Evolutionary conservation across 2,329 filamentous ascomycete genomes (phyloP).

Genomic region (Pestalotiopsis sp.): DNA sequence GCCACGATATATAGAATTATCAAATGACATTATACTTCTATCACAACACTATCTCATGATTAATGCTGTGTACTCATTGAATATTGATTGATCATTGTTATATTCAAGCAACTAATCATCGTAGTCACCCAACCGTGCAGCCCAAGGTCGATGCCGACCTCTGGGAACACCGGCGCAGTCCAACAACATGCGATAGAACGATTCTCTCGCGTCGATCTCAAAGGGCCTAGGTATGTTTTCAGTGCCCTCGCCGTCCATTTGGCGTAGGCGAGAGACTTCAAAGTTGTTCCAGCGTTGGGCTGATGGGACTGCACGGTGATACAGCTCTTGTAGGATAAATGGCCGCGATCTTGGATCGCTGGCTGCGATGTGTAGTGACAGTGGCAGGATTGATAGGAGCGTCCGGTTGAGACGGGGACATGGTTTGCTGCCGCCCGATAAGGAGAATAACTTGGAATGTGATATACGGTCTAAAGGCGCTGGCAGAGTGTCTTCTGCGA

Average conservation of each 20-base stretch:
- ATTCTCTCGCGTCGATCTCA: not conserved
- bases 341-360: constrained; percentile 25
- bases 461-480: not conserved
- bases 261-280: not conserved
- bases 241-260: not conserved
- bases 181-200: not conserved
- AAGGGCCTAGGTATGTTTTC: not conserved
- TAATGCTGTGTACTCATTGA: no score
- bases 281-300: not conserved
- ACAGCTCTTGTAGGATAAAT: constrained; percentile 16
- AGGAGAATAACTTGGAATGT: not conserved
- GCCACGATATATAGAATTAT: no score
- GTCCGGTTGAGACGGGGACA: constrained; percentile 18
- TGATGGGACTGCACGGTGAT: not conserved
- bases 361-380: constrained; percentile 24
- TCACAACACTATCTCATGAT: no score
- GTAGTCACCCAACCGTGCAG: not conserved
- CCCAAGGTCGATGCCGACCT: not conserved
- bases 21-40: no score
- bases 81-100: no score
- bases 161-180: not conserved
- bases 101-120: not conserved
- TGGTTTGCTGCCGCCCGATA: not conserved
- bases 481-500: not conserved
- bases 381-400: constrained; percentile 25